Conservation (phyloP, 2,329 filamentous ascomycete genomes). For the Cephalotrichum gorgonifer region DNA sequence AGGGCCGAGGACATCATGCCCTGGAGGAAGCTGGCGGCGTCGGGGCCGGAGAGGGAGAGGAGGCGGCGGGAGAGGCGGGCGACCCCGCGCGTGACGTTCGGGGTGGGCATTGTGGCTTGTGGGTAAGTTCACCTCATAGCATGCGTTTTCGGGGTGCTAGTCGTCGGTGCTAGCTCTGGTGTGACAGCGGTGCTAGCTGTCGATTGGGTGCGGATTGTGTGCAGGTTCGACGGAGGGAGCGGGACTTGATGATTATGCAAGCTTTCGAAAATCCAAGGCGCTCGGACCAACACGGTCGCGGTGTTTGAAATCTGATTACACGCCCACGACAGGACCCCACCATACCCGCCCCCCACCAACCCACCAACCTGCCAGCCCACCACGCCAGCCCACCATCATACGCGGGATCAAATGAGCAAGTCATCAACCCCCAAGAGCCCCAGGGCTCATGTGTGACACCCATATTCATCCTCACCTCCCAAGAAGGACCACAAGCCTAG, state of each 20-base stretch:
- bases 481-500: too few relatives aligned
- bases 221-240: not conserved
- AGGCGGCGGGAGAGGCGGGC: slow-evolving; percentile 61
- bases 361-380: too few relatives aligned
- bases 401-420: too few relatives aligned
- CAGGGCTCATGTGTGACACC: too few relatives aligned
- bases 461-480: too few relatives aligned
- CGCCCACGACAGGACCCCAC: not conserved
- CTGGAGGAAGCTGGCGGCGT: slow-evolving; percentile 77
- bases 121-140: too few relatives aligned
- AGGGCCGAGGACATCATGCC: slow-evolving; percentile 72
- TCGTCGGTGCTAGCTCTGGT: not conserved
- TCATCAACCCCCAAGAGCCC: too few relatives aligned
- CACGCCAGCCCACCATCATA: too few relatives aligned
- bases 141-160: not conserved
- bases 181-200: not conserved
- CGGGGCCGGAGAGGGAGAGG: slow-evolving; percentile 67
- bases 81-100: slow-evolving; percentile 26
- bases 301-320: not conserved
- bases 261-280: not conserved
- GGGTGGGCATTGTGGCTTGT: not conserved
- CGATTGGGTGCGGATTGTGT: not conserved
- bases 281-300: not conserved
- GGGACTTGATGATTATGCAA: not conserved
- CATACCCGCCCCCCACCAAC: not conserved